These are phyloP conservation scores for Limnanthes douglasii DNA, from an alignment of 345 rosid genomes.

Conservation along the genomic window DNA sequence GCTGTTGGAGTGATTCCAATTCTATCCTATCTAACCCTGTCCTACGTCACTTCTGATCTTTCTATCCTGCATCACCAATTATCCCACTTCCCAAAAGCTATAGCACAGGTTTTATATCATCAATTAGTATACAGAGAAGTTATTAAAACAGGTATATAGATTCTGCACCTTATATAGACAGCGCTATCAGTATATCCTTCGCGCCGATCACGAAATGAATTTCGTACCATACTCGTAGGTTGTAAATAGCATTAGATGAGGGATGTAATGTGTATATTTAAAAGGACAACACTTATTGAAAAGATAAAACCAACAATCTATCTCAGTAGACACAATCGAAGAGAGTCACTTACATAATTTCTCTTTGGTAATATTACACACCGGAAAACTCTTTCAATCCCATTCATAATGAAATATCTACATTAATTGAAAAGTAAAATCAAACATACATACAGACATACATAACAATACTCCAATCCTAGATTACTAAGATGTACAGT, in stretches of 20 bases:
- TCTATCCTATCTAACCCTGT: too few relatives aligned
- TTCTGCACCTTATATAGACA: slow-evolving; percentile 60
- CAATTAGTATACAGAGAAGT: too few relatives aligned
- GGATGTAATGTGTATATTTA: slow-evolving; percentile 6
- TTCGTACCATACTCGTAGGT: slow-evolving; percentile 79
- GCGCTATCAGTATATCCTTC: slow-evolving; percentile 89
- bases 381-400: slow-evolving; percentile 91
- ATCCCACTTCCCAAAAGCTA: too few relatives aligned
- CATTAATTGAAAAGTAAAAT: slow-evolving; percentile 11
- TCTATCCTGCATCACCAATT: too few relatives aligned
- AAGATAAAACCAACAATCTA: not conserved
- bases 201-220: slow-evolving; percentile 64
- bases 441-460: too few relatives aligned
- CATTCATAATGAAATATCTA: slow-evolving; percentile 83
- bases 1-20: too few relatives aligned
- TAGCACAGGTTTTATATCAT: too few relatives aligned
- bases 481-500: slow-evolving; percentile 1
- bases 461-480: too few relatives aligned
- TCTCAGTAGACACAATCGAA: not conserved
- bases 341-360: slow-evolving; percentile 61
- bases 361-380: slow-evolving; percentile 69
- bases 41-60: too few relatives aligned
- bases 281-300: not conserved
- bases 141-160: slow-evolving; percentile 5
- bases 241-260: slow-evolving; percentile 29